Evolutionary conservation across 2,329 filamentous ascomycete species (phyloP).

Genomic region (Penicillium brasilianum): DNA sequence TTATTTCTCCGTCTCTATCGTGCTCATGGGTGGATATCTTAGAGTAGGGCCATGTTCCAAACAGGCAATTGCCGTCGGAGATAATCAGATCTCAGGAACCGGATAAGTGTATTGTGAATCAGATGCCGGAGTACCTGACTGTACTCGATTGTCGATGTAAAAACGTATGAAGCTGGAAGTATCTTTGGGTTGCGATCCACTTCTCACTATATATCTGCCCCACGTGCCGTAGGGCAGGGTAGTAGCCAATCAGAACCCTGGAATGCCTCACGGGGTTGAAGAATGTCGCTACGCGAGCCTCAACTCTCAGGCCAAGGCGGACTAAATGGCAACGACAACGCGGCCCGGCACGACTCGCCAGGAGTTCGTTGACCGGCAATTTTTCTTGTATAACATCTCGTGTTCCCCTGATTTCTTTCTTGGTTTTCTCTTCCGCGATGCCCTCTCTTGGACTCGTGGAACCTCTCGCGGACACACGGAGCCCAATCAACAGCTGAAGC

Average conservation of each 20-base stretch:
- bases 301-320: constrained; percentile 1
- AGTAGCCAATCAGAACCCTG: neutral
- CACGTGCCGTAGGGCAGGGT: neutral
- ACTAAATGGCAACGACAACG: neutral
- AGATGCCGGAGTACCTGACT: neutral
- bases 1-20: neutral
- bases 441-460: constrained; percentile 2
- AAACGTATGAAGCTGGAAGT: neutral
- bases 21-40: neutral
- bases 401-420: neutral
- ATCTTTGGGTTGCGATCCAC: neutral
- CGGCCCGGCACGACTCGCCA: neutral
- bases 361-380: neutral
- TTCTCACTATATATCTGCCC: neutral
- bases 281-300: neutral
- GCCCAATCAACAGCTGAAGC: constrained; percentile 2
- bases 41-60: neutral
- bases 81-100: neutral
- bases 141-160: neutral
- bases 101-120: neutral
- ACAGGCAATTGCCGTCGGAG: neutral
- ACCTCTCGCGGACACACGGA: neutral
- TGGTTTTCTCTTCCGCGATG: neutral
- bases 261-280: neutral
- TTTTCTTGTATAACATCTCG: neutral